phyloP scores from a whole-genome alignment of 2,329 filamentous ascomycete species.

The Venturia aucupariae region DNA sequence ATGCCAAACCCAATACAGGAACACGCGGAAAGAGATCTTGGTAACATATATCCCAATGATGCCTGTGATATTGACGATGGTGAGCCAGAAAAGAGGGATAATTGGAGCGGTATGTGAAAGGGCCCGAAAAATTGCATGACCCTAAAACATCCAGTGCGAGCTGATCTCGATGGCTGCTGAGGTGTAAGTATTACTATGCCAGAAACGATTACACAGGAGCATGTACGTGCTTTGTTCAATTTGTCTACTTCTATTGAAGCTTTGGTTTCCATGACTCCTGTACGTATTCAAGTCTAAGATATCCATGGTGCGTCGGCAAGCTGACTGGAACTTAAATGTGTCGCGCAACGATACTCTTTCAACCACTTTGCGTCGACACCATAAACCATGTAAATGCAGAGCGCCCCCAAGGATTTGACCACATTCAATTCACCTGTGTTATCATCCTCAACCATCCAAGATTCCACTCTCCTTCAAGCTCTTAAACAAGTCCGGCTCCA shows the following conservation, averaged over 20 bases:
- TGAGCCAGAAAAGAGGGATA: too few relatives aligned
- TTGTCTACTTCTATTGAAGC: not conserved
- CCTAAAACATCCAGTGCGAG: too few relatives aligned
- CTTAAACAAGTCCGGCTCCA: constrained; percentile 89
- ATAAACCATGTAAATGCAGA: not conserved
- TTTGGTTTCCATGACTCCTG: not conserved
- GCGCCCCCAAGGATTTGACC: not conserved
- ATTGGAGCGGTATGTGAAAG: too few relatives aligned
- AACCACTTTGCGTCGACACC: not conserved
- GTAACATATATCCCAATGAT: too few relatives aligned
- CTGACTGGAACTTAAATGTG: not conserved
- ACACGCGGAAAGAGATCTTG: too few relatives aligned
- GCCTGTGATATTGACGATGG: too few relatives aligned
- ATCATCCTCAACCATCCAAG: constrained; percentile 49
- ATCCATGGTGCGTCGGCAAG: not conserved
- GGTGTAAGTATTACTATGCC: too few relatives aligned
- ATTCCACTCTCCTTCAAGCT: constrained; percentile 82
- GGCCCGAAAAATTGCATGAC: too few relatives aligned
- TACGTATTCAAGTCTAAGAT: not conserved
- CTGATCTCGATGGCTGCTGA: too few relatives aligned
- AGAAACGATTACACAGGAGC: too few relatives aligned
- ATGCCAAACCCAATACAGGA: too few relatives aligned
- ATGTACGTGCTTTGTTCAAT: not conserved
- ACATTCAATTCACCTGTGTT: not conserved
- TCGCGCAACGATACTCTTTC: not conserved